These are phyloP conservation scores for Alternaria sp. DNA, from an alignment of 2,329 filamentous ascomycete genomes.

Conservation along the genomic window DNA sequence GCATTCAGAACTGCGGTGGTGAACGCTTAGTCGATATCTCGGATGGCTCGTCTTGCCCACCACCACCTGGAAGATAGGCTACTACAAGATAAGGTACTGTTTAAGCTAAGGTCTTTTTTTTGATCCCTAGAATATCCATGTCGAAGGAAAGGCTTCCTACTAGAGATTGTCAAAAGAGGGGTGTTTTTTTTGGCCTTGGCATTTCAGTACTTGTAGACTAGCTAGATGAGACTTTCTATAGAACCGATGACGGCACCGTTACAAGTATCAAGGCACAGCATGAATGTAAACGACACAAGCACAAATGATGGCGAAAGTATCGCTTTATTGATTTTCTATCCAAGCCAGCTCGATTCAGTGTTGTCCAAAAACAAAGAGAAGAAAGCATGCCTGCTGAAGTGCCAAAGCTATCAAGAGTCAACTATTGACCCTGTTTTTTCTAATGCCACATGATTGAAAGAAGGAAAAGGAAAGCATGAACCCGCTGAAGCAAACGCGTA, in stretches of 20 bases:
- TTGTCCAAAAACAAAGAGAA: background rate
- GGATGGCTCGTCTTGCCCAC: too few relatives aligned
- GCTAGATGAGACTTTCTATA: background rate
- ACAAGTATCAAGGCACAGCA: background rate
- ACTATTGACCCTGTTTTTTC: background rate
- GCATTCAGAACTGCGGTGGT: too few relatives aligned
- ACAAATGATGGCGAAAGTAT: background rate
- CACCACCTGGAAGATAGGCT: background rate
- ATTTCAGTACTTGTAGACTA: background rate
- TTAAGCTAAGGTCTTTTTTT: background rate
- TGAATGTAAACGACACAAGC: background rate
- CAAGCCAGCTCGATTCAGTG: background rate
- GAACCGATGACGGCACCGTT: background rate
- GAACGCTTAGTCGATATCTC: too few relatives aligned
- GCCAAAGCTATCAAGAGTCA: background rate
- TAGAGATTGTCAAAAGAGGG: background rate
- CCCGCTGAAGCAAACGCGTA: background rate
- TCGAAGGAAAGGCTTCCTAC: background rate
- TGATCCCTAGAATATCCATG: background rate
- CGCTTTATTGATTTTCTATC: conserved; percentile 6
- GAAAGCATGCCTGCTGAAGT: background rate
- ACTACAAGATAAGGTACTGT: background rate
- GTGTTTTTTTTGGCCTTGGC: background rate
- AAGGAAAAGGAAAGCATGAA: background rate
- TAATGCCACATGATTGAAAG: background rate